A percentile compares a stretch with the other conserved stretches of the same genome.
phyloP scores from a whole-genome alignment of 75 land plant species.

The Selaginella tamariscina region DNA sequence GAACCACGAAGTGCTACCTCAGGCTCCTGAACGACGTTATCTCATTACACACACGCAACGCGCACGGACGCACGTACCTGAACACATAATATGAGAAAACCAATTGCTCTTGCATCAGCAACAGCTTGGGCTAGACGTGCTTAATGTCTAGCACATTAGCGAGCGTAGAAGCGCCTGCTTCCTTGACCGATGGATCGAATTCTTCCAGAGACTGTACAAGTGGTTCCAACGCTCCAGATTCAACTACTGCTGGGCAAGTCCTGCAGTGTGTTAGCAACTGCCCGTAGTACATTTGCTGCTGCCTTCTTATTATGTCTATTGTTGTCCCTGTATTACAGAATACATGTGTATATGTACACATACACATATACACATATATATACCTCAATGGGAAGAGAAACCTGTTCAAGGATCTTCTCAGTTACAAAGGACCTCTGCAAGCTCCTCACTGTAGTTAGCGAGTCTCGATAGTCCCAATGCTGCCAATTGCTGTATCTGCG shows the following conservation, averaged over 20 bases:
- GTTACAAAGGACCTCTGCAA: conserved; percentile 19
- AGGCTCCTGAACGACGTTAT: background rate
- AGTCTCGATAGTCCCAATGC: conserved; percentile 15
- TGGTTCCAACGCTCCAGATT: conserved; percentile 8
- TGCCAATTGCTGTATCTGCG: conserved; percentile 24
- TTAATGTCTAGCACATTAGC: background rate
- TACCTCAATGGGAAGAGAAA: conserved; percentile 21
- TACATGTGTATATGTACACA: no score
- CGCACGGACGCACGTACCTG: conserved; percentile 6
- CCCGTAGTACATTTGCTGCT: conserved; percentile 1
- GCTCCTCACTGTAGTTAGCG: conserved; percentile 22
- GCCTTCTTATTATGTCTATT: conserved; percentile 6
- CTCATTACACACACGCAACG: background rate
- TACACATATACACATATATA: no score
- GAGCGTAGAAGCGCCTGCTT: conserved; percentile 5
- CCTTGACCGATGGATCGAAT: conserved; percentile 11
- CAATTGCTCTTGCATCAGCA: background rate
- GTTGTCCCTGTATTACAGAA: background rate
- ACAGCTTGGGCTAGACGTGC: conserved; percentile 10
- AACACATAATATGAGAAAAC: background rate
- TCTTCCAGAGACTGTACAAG: conserved; percentile 8
- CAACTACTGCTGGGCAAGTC: conserved; percentile 4
- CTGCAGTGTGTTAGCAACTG: background rate
- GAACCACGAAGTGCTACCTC: background rate
- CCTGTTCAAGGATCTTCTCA: conserved; percentile 22